Base-by-base conservation (phyloP, 306 rosid species). In the Bauhinia variegata region DNA sequence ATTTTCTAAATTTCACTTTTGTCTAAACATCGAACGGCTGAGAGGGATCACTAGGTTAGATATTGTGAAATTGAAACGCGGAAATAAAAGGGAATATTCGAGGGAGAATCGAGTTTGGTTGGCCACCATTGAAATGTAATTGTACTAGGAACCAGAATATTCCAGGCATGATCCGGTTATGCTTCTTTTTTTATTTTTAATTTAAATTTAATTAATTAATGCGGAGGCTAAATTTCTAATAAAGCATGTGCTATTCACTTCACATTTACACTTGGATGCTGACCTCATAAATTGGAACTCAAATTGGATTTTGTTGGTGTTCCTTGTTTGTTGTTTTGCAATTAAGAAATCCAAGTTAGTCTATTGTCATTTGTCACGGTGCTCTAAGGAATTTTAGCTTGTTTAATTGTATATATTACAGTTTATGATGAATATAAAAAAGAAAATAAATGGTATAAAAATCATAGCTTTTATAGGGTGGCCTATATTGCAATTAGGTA, bases 71-170 rank as follows among this genome's bases (percentile, higher is more conserved):
- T 5, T 8, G 55, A 31, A 10, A 59, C 41, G 82, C 79, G 82
- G 88, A 83, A 78, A 81, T 79, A 81, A 46, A 39, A 17, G 43
- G 23, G 89, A 81, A 79, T 86, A 84, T 84, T 75, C 89, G 57
- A 44, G 52, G 42, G 54, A n/a, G 79, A 61, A 73, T 74, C 62
- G 60, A 71, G 56, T 69, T 43, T 63, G 42, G 15, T 42, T 51
- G 33, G 63, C 28, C 43, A 43, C 18, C 30, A 5, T 14, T 54
- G 78, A 74, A 72, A 43, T 4, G 70, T 74, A 81, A 54, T 58
- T 11, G 0, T 14, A 8, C 6, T 38, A 8, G 3, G 11, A 17
- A 2, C 8, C 1, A 60, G 79, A 81, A 81, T 77, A 86, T 86
- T 75, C 88, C 37, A 1, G 72, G 74, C 17, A 72, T 69, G 69